Percentiles rank a stretch among this genome's conserved stretches.
These are phyloP conservation scores for Lasiosphaeria hispida DNA, from an alignment of 495 filamentous ascomycete genomes.

Conservation along the genomic window DNA sequence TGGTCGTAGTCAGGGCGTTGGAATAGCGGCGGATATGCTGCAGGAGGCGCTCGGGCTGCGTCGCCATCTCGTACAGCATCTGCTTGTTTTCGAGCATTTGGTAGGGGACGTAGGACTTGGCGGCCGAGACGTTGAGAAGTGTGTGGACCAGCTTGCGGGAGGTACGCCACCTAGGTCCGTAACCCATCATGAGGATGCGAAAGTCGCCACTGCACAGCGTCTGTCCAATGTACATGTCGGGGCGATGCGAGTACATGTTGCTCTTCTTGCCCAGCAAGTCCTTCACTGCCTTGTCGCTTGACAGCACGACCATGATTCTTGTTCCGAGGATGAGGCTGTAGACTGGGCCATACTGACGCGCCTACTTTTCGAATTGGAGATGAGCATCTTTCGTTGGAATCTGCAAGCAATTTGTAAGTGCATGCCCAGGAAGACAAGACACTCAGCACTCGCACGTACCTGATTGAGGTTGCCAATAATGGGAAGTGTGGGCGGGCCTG, in stretches of 20 bases:
- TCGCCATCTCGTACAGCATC: conserved; percentile 47
- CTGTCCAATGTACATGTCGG: conserved; percentile 37
- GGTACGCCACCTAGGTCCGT: conserved; percentile 41
- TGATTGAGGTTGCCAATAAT: conserved; percentile 36
- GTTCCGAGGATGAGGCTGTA: conserved; percentile 43
- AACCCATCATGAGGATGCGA: conserved; percentile 37
- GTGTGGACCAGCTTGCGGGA: conserved; percentile 44
- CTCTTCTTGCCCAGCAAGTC: conserved; percentile 40
- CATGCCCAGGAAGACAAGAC: no score
- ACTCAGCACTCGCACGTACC: conserved; percentile 12
- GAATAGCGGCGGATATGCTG: conserved; percentile 54
- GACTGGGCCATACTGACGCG: conserved; percentile 38
- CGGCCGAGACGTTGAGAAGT: conserved; percentile 41
- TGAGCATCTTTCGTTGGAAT: conserved; percentile 33
- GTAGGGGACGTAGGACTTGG: conserved; percentile 49
- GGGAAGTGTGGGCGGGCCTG: conserved; percentile 36
- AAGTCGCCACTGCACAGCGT: conserved; percentile 33
- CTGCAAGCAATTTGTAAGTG: background rate
- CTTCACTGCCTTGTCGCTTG: conserved; percentile 36
- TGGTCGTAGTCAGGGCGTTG: conserved; percentile 54
- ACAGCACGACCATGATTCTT: conserved; percentile 34
- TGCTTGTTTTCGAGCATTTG: conserved; percentile 52
- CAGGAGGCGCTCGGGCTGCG: conserved; percentile 38
- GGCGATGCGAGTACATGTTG: conserved; percentile 38
- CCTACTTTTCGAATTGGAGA: conserved; percentile 41